A percentile compares a stretch with the other conserved stretches of the same genome.
phyloP scores from a whole-genome alignment of 2,329 filamentous ascomycete genomes.

The Fusarium sp. region DNA sequence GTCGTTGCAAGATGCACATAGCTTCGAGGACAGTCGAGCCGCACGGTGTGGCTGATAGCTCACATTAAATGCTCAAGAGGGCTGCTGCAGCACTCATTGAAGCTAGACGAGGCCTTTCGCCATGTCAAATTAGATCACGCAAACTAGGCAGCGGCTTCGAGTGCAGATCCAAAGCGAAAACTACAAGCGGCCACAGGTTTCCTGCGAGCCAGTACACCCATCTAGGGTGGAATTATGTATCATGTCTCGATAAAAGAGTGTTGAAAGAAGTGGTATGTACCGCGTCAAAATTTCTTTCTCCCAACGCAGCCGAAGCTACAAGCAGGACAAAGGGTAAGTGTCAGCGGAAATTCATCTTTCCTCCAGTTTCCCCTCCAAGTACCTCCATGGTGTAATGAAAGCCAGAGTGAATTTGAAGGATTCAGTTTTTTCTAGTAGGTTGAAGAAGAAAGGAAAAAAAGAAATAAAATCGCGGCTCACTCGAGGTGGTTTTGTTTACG shows the following conservation, averaged over 20 bases:
- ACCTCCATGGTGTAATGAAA: slow-evolving; percentile 65
- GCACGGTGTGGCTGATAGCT: not conserved
- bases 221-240: not conserved
- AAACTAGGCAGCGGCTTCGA: not conserved
- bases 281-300: slow-evolving; percentile 54
- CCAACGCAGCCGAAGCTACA: slow-evolving; percentile 50
- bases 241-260: not conserved
- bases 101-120: not conserved
- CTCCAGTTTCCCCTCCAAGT: slow-evolving; percentile 78
- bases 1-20: not conserved
- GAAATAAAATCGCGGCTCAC: slow-evolving; percentile 11
- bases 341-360: slow-evolving; percentile 65
- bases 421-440: slow-evolving; percentile 59
- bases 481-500: slow-evolving; percentile 32
- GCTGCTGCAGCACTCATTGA: not conserved
- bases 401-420: slow-evolving; percentile 78
- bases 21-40: not conserved
- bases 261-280: slow-evolving; percentile 45
- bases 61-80: not conserved
- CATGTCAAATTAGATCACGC: no score
- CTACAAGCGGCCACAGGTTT: not conserved
- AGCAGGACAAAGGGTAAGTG: slow-evolving; percentile 62
- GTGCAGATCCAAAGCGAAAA: not conserved
- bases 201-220: not conserved
- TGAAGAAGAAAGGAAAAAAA: slow-evolving; percentile 50